A percentile compares a stretch with the other conserved stretches of the same genome.
Conservation (phyloP, 148 eudicot genomes). For the Limonium bicolor region DNA sequence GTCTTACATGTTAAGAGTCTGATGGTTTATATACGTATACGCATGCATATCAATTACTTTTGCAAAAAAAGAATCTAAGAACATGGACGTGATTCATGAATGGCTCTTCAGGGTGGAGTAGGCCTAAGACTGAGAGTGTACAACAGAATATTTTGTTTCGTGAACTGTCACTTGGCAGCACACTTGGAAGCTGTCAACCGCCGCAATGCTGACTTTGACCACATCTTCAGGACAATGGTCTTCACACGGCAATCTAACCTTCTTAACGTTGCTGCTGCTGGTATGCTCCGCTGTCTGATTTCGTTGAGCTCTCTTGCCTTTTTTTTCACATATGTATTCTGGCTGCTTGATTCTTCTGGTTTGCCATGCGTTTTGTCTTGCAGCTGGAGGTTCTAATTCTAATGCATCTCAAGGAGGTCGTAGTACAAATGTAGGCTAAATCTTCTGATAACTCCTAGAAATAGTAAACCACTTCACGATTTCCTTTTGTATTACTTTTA, state of each 20-base stretch:
- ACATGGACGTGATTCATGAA: no score
- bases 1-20: no score
- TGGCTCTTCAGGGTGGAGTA: constrained; percentile 85
- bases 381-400: constrained; percentile 79
- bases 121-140: constrained; percentile 86
- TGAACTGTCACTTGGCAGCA: constrained; percentile 90
- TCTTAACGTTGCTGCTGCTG: constrained; percentile 73
- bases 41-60: no score
- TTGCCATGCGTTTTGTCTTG: constrained; percentile 52
- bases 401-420: constrained; percentile 49
- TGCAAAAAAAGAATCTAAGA: no score
- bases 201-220: constrained; percentile 85
- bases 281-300: constrained; percentile 56
- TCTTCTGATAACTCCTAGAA: no score
- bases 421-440: constrained; percentile 34
- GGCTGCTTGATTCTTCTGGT: constrained; percentile 72
- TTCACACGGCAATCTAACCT: constrained; percentile 61
- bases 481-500: neutral
- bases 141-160: constrained; percentile 79
- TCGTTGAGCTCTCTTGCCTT: constrained; percentile 60
- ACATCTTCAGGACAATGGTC: constrained; percentile 64
- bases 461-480: neutral
- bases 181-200: constrained; percentile 91
- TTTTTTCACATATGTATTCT: constrained; percentile 65
- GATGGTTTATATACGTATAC: no score